phyloP scores from a whole-genome alignment of 2,329 filamentous ascomycete species.

The Arthrobotrys musiformis region DNA sequence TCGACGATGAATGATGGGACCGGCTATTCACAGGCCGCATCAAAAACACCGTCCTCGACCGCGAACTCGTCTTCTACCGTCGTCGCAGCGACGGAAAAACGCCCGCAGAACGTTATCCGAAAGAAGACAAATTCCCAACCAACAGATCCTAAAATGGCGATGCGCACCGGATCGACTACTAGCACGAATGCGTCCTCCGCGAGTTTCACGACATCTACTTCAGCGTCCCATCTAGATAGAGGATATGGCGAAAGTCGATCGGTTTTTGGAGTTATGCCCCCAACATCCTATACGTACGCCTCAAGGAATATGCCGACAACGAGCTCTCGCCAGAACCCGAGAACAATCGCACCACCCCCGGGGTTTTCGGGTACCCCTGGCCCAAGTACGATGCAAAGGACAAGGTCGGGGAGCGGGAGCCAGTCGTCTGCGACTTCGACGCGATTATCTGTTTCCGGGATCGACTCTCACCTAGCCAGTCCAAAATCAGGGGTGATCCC shows the following conservation, averaged over 20 bases:
- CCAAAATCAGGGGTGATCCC: conserved; percentile 39
- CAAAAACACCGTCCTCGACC: conserved; percentile 7
- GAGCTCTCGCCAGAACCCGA: conserved; percentile 22
- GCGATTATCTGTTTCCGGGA: conserved; percentile 33
- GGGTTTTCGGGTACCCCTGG: conserved; percentile 25
- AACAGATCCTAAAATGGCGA: conserved; percentile 26
- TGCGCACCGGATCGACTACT: conserved; percentile 50
- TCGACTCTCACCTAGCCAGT: conserved; percentile 31
- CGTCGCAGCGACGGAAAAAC: conserved; percentile 27
- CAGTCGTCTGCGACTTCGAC: conserved; percentile 40
- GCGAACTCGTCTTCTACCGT: conserved; percentile 41
- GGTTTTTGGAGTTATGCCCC: conserved; percentile 47
- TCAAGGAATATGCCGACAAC: conserved; percentile 27
- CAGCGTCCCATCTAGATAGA: conserved; percentile 40
- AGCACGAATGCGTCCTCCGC: conserved; percentile 51
- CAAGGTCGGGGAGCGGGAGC: conserved; percentile 50
- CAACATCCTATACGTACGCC: conserved; percentile 49
- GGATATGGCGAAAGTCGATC: conserved; percentile 28
- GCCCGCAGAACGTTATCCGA: conserved; percentile 42
- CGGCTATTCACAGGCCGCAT: conserved; percentile 25
- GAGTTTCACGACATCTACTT: conserved; percentile 50
- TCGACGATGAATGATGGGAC: conserved; percentile 32
- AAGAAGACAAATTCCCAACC: conserved; percentile 27
- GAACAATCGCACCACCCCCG: conserved; percentile 34
- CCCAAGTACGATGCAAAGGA: conserved; percentile 34